Evolutionary conservation across 495 filamentous ascomycete genomes (phyloP), one percentile per base, ranked within the genome.

Genomic region (Penicillium coffeae): DNA sequence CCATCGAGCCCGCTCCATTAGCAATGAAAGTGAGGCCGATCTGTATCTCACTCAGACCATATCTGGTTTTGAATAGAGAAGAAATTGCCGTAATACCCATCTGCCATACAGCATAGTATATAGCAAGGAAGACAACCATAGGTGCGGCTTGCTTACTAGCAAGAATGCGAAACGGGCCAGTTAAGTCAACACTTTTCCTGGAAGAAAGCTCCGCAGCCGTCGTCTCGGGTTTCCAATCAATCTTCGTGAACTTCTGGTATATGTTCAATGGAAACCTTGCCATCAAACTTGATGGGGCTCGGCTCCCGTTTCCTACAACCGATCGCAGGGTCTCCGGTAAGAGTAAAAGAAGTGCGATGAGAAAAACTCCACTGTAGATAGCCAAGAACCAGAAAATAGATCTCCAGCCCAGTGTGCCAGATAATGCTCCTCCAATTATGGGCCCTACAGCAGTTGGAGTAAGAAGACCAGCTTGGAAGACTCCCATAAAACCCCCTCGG

Each of bases 331-430:
- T 84, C 54, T 84, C 80, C 1, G 80, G 81, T 0, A 83, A 58
- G 0, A 73, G 22, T 3, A 76, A 1, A 8, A 74, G 39, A 0
- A 82, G 36, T 0, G 68, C 2, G 10, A 71, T 13, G 1, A 82
- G 51, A 44, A 74, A 77, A 1, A 62, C 58, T 4, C 65, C 76
- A 44, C 64, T 64, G 36, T 74, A 73, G 2, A 79, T 76, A 0
- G 72, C 51, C 41, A 83, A 49, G 38, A 82, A 79, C 75, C 74
- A 81, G 55, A 84, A 84, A 3, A 84, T 76, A 0, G 71, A 54
- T 36, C 70, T 69, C 79, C 79, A 84, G 13, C 79, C 79, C 8
- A 80, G 36, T 2, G 67, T 71, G 32, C 71, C 64, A 0, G 79
- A 65, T 21, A 83, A 51, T 3, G 68, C 68, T 22, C 81, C 80